These are phyloP conservation scores for Fusarium beomiforme DNA, from an alignment of 2,329 filamentous ascomycete genomes.

Conservation along the genomic window DNA sequence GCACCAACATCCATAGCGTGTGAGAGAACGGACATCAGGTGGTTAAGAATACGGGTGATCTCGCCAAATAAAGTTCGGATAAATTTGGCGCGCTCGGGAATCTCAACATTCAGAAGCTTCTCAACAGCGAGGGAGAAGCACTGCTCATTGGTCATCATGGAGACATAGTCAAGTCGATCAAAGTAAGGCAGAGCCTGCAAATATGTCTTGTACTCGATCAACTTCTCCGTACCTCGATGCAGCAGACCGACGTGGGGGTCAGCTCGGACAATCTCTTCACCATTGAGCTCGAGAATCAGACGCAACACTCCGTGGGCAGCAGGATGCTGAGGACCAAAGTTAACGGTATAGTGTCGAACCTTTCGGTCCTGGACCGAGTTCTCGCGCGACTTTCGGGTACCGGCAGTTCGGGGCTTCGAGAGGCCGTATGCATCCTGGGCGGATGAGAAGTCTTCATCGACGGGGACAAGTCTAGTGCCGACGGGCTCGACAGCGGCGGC, in stretches of 20 bases:
- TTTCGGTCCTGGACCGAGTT: slow-evolving; percentile 73
- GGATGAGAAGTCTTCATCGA: slow-evolving; percentile 71
- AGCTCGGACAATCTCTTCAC: slow-evolving; percentile 95
- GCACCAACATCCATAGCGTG: slow-evolving; percentile 99
- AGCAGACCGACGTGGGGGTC: slow-evolving; percentile 97
- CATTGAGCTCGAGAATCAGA: slow-evolving; percentile 95
- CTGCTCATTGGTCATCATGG: slow-evolving; percentile 99
- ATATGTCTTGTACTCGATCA: slow-evolving; percentile 99
- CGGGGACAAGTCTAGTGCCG: slow-evolving; percentile 71
- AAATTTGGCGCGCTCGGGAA: slow-evolving; percentile 94
- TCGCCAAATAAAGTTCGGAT: slow-evolving; percentile 96
- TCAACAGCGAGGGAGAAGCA: slow-evolving; percentile 95
- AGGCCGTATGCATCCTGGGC: slow-evolving; percentile 61
- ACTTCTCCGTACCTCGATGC: slow-evolving; percentile 97
- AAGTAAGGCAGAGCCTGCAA: slow-evolving; percentile 98
- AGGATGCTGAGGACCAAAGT: slow-evolving; percentile 98
- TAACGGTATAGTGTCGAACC: slow-evolving; percentile 98
- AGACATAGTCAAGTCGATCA: slow-evolving; percentile 97
- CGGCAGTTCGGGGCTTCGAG: slow-evolving; percentile 53
- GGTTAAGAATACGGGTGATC: slow-evolving; percentile 93
- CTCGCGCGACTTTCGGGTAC: slow-evolving; percentile 58
- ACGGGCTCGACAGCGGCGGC: slow-evolving; percentile 60
- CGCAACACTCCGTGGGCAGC: slow-evolving; percentile 98
- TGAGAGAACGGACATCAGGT: slow-evolving; percentile 96
- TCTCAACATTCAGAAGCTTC: slow-evolving; percentile 96